These are phyloP conservation scores for Porogramme epimiltina DNA, from an alignment of 1,284 basidiomycete genomes.

Conservation along the genomic window DNA sequence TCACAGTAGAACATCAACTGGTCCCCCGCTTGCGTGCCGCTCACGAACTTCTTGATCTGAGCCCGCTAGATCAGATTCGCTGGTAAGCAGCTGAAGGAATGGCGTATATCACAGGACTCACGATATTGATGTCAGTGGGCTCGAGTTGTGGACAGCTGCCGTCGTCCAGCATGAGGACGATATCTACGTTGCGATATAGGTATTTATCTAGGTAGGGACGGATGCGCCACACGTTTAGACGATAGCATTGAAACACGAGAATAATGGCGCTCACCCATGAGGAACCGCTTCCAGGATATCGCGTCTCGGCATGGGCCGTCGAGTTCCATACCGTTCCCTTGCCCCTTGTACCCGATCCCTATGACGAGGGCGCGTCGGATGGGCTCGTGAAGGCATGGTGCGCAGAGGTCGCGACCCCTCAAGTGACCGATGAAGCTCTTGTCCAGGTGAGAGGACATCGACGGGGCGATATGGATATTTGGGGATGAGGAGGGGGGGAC, in stretches of 20 bases:
- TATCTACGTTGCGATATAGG: slow-evolving; percentile 28
- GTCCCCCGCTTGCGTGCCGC: slow-evolving; percentile 33
- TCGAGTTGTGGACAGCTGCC: neutral
- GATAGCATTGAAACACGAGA: neutral
- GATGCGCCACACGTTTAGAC: neutral
- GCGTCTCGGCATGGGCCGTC: slow-evolving; percentile 14
- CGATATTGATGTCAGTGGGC: slow-evolving; percentile 19
- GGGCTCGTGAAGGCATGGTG: neutral
- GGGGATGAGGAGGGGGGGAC: no score
- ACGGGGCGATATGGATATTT: no score
- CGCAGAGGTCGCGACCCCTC: no score
- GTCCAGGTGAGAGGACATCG: no score
- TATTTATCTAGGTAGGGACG: slow-evolving; percentile 24
- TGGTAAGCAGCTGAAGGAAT: neutral
- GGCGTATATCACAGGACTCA: slow-evolving; percentile 3
- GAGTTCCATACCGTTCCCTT: neutral
- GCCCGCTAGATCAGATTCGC: slow-evolving; percentile 23
- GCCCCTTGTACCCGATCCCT: neutral
- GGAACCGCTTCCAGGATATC: slow-evolving; percentile 2
- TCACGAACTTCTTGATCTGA: slow-evolving; percentile 34
- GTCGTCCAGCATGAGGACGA: slow-evolving; percentile 34
- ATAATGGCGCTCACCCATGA: slow-evolving; percentile 6
- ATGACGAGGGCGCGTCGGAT: slow-evolving; percentile 2
- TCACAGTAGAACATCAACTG: slow-evolving; percentile 42
- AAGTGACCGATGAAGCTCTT: no score